phyloP scores from a whole-genome alignment of 2,329 filamentous ascomycete species.

The Hypoxylon sp. region DNA sequence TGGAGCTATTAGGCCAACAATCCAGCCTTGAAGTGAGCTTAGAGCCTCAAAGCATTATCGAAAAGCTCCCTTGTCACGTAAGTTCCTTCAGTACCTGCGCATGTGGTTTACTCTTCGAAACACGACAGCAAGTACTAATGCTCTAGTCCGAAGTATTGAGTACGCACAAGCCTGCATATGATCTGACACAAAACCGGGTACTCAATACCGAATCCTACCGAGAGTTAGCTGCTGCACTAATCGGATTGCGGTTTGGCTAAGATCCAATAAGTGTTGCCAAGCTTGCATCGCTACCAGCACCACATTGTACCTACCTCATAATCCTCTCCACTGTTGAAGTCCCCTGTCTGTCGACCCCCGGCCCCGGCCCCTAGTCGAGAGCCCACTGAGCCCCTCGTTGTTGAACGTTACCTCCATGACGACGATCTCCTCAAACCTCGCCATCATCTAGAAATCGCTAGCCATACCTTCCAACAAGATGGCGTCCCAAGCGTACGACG shows the following conservation, averaged over 20 bases:
- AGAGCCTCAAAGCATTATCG: slow-evolving; percentile 11
- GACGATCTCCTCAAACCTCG: slow-evolving; percentile 43
- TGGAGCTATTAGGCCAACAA: slow-evolving; percentile 9
- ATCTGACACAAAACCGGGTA: slow-evolving; percentile 3
- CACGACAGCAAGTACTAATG: slow-evolving; percentile 7
- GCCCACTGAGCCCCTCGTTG: slow-evolving; percentile 44
- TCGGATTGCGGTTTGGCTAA: slow-evolving; percentile 22
- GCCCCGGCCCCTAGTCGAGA: slow-evolving; percentile 30
- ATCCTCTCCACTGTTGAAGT: slow-evolving; percentile 28
- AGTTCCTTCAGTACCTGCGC: slow-evolving; percentile 23
- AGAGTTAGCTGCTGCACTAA: slow-evolving; percentile 18
- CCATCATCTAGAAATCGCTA: slow-evolving; percentile 34
- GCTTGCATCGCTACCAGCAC: slow-evolving; percentile 32
- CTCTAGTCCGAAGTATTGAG: slow-evolving; percentile 5
- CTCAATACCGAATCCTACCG: neutral
- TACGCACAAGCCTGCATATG: neutral
- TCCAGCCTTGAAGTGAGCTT: slow-evolving; percentile 5
- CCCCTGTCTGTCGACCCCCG: slow-evolving; percentile 35
- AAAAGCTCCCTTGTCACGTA: slow-evolving; percentile 17
- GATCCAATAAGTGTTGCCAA: slow-evolving; percentile 33
- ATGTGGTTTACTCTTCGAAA: slow-evolving; percentile 4
- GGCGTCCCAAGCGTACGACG: slow-evolving; percentile 73
- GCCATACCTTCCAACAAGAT: slow-evolving; percentile 52
- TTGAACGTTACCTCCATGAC: slow-evolving; percentile 43
- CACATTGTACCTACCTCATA: slow-evolving; percentile 4